phyloP scores from a whole-genome alignment of 139 green algal species.

The Tetraselmis striata region DNA sequence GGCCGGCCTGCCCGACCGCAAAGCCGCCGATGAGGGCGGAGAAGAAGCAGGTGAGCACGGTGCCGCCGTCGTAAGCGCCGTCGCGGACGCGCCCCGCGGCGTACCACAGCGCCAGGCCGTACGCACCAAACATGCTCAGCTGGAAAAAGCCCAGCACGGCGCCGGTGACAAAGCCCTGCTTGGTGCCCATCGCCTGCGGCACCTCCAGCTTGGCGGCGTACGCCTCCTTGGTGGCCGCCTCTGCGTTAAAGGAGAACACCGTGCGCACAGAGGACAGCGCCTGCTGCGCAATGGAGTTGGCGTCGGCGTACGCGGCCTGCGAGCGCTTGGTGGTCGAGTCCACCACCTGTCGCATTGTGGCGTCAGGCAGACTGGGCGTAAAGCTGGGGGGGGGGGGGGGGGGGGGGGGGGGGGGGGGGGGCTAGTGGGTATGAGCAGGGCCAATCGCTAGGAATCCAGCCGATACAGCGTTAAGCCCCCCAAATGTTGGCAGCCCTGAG shows the following conservation, averaged over 20 bases:
- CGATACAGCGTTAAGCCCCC: no score
- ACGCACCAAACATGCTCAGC: constrained; percentile 41
- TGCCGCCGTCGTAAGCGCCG: constrained; percentile 22
- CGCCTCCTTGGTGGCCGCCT: constrained; percentile 29
- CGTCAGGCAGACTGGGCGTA: not conserved
- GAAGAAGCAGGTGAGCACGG: constrained; percentile 70
- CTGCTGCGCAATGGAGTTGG: constrained; percentile 60
- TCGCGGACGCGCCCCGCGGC: not conserved
- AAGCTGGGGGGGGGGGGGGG: not conserved
- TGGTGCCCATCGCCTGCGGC: constrained; percentile 21
- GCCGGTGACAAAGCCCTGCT: constrained; percentile 29
- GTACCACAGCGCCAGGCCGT: constrained; percentile 62
- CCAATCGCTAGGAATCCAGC: no score
- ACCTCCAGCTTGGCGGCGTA: constrained; percentile 48
- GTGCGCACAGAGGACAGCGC: constrained; percentile 63
- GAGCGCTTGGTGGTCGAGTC: not conserved
- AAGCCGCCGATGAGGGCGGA: constrained; percentile 68
- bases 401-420: no score
- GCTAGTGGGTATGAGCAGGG: no score
- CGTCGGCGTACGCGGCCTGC: constrained; percentile 18
- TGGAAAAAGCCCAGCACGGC: constrained; percentile 31
- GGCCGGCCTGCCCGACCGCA: constrained; percentile 42
- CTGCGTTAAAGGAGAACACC: constrained; percentile 60
- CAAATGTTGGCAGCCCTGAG: no score
- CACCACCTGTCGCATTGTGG: not conserved